phyloP scores from a whole-genome alignment of 192 early-diverging fungal species.

The Bifiguratus adelaidae region DNA sequence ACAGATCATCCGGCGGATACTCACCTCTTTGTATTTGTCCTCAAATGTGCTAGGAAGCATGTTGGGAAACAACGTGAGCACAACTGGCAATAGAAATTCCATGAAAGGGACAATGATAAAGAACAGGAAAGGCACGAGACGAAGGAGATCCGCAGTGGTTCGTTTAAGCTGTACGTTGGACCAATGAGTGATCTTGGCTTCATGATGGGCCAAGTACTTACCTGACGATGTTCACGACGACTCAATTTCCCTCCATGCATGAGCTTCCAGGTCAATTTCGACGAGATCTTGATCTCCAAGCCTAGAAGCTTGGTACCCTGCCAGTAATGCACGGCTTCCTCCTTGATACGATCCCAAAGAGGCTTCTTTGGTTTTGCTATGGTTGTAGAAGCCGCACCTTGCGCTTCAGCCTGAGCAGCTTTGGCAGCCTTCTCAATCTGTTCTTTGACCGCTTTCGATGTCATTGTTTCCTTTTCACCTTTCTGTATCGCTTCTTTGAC shows the following conservation, averaged over 20 bases:
- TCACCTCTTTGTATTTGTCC: constrained; percentile 70
- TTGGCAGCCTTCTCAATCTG: constrained; percentile 3
- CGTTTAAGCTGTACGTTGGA: constrained; percentile 51
- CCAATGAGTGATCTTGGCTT: neutral
- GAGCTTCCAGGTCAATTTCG: constrained; percentile 61
- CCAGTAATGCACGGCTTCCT: constrained; percentile 87
- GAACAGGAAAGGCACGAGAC: constrained; percentile 85
- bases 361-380: constrained; percentile 37
- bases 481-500: constrained; percentile 5
- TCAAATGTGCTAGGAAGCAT: constrained; percentile 97
- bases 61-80: constrained; percentile 89
- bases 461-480: constrained; percentile 24
- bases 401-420: constrained; percentile 5
- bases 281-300: constrained; percentile 79
- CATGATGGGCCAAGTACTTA: constrained; percentile 13
- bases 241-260: constrained; percentile 67
- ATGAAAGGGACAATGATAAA: constrained; percentile 92
- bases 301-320: constrained; percentile 86
- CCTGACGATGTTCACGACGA: constrained; percentile 78
- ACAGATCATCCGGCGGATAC: neutral
- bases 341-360: constrained; percentile 68
- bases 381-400: neutral
- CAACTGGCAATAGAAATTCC: constrained; percentile 87
- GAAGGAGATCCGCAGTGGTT: constrained; percentile 75
- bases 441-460: constrained; percentile 22